A percentile compares a stretch with the other conserved stretches of the same genome.
Evolutionary conservation across 2,329 filamentous ascomycete genomes (phyloP).

Genomic region (Grosmannia huntii): DNA sequence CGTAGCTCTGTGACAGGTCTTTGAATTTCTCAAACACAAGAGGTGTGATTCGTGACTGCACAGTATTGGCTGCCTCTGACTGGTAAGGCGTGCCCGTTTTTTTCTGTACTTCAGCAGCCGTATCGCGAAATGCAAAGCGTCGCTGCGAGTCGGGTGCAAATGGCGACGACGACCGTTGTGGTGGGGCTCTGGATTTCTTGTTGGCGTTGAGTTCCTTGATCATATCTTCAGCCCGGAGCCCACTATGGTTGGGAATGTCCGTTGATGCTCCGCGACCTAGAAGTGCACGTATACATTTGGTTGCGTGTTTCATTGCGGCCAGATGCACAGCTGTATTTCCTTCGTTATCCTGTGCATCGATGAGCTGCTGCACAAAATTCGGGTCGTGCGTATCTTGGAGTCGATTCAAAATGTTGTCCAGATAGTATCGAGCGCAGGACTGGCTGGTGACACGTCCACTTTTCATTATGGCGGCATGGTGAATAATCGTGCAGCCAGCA

Average conservation of each 20-base stretch:
- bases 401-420: constrained; percentile 81
- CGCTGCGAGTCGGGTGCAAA: constrained; percentile 51
- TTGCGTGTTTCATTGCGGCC: constrained; percentile 68
- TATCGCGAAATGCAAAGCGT: constrained; percentile 40
- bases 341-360: constrained; percentile 72
- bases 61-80: constrained; percentile 54
- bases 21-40: constrained; percentile 61
- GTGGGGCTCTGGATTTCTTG: constrained; percentile 50
- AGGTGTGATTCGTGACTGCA: constrained; percentile 56
- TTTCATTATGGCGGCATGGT: constrained; percentile 85
- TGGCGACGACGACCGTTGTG: constrained; percentile 63
- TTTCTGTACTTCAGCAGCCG: constrained; percentile 28
- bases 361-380: constrained; percentile 60
- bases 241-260: constrained; percentile 69
- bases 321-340: constrained; percentile 77
- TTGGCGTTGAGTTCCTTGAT: constrained; percentile 63
- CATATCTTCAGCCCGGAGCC: constrained; percentile 72
- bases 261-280: constrained; percentile 70
- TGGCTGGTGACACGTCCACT: constrained; percentile 71
- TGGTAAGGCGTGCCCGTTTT: constrained; percentile 33
- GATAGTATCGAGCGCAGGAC: constrained; percentile 81
- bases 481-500: constrained; percentile 77
- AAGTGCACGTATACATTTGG: constrained; percentile 76
- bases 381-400: constrained; percentile 67
- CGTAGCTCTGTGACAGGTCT: constrained; percentile 57